A percentile compares a stretch with the other conserved stretches of the same genome.
phyloP scores from a whole-genome alignment of 176 grass and related monocot genomes.

The maize (Zea mays) region DNA sequence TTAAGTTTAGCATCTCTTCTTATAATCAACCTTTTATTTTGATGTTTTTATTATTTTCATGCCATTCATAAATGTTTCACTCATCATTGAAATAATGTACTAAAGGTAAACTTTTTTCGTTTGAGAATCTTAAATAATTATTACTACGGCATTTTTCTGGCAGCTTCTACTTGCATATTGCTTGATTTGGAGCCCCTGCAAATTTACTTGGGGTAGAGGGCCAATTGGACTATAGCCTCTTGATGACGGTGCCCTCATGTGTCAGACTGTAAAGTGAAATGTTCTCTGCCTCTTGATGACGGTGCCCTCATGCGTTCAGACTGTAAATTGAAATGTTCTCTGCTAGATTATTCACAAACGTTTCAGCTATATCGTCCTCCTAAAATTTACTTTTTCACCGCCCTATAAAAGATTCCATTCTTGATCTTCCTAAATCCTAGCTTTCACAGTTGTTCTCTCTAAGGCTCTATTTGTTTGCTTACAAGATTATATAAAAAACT shows the following conservation, averaged over 20 bases:
- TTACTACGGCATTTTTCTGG: not conserved
- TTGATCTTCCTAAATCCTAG: too few relatives aligned
- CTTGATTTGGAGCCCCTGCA: not conserved
- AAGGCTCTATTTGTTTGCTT: too few relatives aligned
- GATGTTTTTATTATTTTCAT: not conserved
- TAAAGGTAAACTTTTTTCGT: not conserved
- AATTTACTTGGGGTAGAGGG: too few relatives aligned
- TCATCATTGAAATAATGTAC: not conserved
- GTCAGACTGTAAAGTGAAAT: not conserved
- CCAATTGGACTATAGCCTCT: too few relatives aligned
- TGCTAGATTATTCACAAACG: too few relatives aligned
- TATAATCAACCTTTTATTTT: conserved; percentile 3
- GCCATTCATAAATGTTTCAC: not conserved
- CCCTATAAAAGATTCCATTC: too few relatives aligned
- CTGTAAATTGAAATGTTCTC: not conserved
- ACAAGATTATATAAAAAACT: too few relatives aligned
- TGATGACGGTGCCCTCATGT: not conserved
- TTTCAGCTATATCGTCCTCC: too few relatives aligned
- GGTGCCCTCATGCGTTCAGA: not conserved
- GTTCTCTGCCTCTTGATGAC: not conserved
- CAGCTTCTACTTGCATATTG: not conserved
- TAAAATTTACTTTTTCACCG: too few relatives aligned
- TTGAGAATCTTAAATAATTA: not conserved
- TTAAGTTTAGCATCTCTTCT: conserved; percentile 16
- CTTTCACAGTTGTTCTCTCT: too few relatives aligned